Conservation (phyloP, 2,329 filamentous ascomycete genomes). For the Pseudopyrenochaeta lycopersici region DNA sequence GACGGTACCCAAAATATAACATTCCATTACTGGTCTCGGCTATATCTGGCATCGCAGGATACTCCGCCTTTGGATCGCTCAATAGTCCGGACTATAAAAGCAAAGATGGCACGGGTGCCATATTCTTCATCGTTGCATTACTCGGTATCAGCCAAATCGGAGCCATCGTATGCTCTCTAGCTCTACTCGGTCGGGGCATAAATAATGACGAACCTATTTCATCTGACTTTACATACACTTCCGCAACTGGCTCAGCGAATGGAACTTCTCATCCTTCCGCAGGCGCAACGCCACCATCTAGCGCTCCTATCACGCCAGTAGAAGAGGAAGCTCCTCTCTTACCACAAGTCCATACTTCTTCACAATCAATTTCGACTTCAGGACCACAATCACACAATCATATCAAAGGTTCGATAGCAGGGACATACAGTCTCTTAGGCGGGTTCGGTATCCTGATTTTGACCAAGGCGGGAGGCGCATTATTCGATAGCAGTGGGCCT, state of each 20-base stretch:
- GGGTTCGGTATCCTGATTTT: slow-evolving; percentile 89
- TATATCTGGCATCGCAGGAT: slow-evolving; percentile 78
- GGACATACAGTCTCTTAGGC: slow-evolving; percentile 90
- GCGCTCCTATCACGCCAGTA: slow-evolving; percentile 36
- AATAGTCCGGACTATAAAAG: slow-evolving; percentile 78
- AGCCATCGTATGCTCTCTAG: slow-evolving; percentile 94
- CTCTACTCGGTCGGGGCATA: slow-evolving; percentile 82
- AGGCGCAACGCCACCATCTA: slow-evolving; percentile 44
- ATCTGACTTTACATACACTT: slow-evolving; percentile 2
- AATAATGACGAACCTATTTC: slow-evolving; percentile 57
- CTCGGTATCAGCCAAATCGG: slow-evolving; percentile 95
- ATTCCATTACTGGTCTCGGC: slow-evolving; percentile 78
- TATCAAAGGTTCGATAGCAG: slow-evolving; percentile 93
- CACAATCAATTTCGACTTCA: slow-evolving; percentile 11
- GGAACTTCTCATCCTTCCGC: slow-evolving; percentile 40
- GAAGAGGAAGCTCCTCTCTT: slow-evolving; percentile 42
- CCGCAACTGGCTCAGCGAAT: slow-evolving; percentile 15
- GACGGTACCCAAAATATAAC: slow-evolving; percentile 71
- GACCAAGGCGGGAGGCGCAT: slow-evolving; percentile 86
- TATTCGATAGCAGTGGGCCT: slow-evolving; percentile 79
- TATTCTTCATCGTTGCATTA: slow-evolving; percentile 80
- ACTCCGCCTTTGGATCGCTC: slow-evolving; percentile 78
- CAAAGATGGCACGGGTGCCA: slow-evolving; percentile 70
- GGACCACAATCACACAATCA: slow-evolving; percentile 53
- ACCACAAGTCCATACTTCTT: slow-evolving; percentile 22